These are phyloP conservation scores for Allomyces arbusculus DNA, from an alignment of 192 early-diverging fungal genomes.

Conservation along the genomic window DNA sequence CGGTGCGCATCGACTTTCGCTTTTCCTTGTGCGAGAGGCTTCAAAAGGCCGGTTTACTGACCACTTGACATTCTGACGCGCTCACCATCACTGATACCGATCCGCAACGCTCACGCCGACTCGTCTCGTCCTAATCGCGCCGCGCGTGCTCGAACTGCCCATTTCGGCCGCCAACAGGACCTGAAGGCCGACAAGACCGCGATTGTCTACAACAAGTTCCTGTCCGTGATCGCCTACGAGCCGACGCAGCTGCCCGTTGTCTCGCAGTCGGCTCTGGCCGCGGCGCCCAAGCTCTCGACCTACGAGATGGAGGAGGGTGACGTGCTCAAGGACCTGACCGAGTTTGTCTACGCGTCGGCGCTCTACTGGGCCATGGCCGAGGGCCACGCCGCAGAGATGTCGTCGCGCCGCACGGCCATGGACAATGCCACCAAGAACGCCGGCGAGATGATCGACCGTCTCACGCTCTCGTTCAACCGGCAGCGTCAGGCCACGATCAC, in stretches of 20 bases:
- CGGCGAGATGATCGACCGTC: constrained; percentile 88
- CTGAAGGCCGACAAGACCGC: constrained; percentile 46
- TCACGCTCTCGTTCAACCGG: constrained; percentile 92
- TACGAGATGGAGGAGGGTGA: constrained; percentile 76
- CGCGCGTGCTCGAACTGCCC: neutral
- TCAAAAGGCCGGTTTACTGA: too few relatives aligned
- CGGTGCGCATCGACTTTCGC: neutral
- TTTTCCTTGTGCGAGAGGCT: neutral
- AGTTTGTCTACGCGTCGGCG: constrained; percentile 86
- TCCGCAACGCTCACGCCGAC: too few relatives aligned
- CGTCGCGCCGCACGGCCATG: constrained; percentile 93
- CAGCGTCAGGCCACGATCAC: constrained; percentile 95
- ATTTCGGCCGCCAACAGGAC: constrained; percentile 7
- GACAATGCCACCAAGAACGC: constrained; percentile 99
- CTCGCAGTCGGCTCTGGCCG: constrained; percentile 45
- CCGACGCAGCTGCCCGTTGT: constrained; percentile 39
- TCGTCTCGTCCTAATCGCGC: too few relatives aligned
- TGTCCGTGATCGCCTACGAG: constrained; percentile 86
- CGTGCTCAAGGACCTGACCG: constrained; percentile 65
- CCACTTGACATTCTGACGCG: too few relatives aligned
- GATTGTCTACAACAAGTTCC: constrained; percentile 88
- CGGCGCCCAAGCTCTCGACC: constrained; percentile 60
- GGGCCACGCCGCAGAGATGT: constrained; percentile 89
- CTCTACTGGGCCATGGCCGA: constrained; percentile 92
- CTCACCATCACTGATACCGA: too few relatives aligned